Conservation (phyloP, 192 early-diverging fungal genomes). For the Coemansia sp. region DNA sequence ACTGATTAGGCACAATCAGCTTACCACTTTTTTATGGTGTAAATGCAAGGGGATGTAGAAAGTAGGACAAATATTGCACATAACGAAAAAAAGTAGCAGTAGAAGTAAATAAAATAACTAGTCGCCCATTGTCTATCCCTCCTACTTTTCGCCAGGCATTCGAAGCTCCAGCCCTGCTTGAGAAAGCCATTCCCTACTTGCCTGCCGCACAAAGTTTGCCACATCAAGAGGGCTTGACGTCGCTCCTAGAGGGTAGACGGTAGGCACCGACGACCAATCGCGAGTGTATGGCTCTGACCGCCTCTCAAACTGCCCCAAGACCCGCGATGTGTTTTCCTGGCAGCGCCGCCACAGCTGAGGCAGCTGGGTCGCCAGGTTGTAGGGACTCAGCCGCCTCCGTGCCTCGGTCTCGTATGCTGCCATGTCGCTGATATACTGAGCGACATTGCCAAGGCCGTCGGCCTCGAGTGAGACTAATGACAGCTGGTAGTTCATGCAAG, state of each 20-base stretch:
- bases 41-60: no score
- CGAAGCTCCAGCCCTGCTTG: slow-evolving; percentile 23
- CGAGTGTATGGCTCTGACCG: slow-evolving; percentile 26
- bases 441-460: slow-evolving; percentile 7
- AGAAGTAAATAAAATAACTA: not conserved
- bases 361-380: slow-evolving; percentile 18
- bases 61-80: no score
- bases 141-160: slow-evolving; percentile 4
- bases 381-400: slow-evolving; percentile 17
- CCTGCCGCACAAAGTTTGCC: slow-evolving; percentile 46
- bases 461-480: slow-evolving; percentile 10
- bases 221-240: slow-evolving; percentile 46
- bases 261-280: slow-evolving; percentile 35
- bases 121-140: no score
- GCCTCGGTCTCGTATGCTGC: slow-evolving; percentile 14
- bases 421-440: slow-evolving; percentile 20
- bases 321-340: slow-evolving; percentile 1
- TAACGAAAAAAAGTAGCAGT: not conserved
- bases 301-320: slow-evolving; percentile 23
- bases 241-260: slow-evolving; percentile 40
- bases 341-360: slow-evolving; percentile 41
- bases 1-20: no score
- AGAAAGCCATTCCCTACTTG: slow-evolving; percentile 32
- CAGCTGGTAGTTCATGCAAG: slow-evolving; percentile 38
- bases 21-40: no score